A percentile compares a stretch with the other conserved stretches of the same genome.
phyloP scores from a whole-genome alignment of 2,329 filamentous ascomycete species.

The Amylocarpus encephaloides region DNA sequence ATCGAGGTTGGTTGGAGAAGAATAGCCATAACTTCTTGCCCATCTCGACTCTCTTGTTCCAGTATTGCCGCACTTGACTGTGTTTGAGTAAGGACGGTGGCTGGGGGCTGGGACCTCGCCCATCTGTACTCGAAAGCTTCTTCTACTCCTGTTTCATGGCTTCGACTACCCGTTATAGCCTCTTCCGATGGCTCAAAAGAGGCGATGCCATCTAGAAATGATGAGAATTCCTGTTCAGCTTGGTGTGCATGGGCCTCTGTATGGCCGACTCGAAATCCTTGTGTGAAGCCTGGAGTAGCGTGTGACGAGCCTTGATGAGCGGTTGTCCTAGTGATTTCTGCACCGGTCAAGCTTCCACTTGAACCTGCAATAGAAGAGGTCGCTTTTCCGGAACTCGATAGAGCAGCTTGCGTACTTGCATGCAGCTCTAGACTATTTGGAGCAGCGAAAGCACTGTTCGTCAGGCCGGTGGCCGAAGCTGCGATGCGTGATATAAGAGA shows the following conservation, averaged over 20 bases:
- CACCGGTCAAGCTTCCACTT: constrained; percentile 13
- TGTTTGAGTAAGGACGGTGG: background rate
- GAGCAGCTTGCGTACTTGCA: constrained; percentile 15
- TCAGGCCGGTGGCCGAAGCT: constrained; percentile 33
- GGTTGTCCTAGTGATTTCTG: constrained; percentile 19
- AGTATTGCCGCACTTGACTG: constrained; percentile 9
- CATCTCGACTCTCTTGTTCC: constrained; percentile 32
- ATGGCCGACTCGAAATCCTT: constrained; percentile 19
- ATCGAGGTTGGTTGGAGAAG: constrained; percentile 29
- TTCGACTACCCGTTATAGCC: background rate
- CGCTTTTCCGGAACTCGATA: constrained; percentile 24
- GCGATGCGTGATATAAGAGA: constrained; percentile 25
- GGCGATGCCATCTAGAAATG: constrained; percentile 27
- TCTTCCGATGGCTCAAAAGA: constrained; percentile 22
- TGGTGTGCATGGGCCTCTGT: constrained; percentile 20
- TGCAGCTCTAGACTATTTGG: constrained; percentile 18
- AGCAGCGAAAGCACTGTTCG: constrained; percentile 30
- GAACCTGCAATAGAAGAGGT: constrained; percentile 12
- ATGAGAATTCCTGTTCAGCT: constrained; percentile 28
- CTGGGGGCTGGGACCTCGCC: constrained; percentile 13
- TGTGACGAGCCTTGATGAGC: constrained; percentile 4
- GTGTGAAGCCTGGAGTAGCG: background rate
- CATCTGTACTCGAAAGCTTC: constrained; percentile 18
- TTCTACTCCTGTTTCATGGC: background rate
- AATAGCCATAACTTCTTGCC: constrained; percentile 36